Evolutionary conservation across 805 yeast species (phyloP), one percentile per base, ranked within the genome.

Genomic region (Ogataea polymorpha): DNA sequence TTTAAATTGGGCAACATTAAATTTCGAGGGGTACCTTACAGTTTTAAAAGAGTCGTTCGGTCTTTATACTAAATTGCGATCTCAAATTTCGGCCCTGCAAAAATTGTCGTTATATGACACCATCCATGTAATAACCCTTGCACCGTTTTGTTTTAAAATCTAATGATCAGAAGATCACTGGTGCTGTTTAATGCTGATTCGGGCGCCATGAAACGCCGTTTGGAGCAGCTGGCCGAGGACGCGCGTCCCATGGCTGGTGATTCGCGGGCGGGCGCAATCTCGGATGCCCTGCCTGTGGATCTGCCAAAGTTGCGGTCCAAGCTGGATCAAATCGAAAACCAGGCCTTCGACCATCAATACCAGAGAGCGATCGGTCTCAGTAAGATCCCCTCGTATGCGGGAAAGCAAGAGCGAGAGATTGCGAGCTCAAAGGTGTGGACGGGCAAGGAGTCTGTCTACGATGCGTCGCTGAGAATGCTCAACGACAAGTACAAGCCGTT

Each of bases 401-500:
- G 67, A 13, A 70, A 68, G 37, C 72, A 68, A 10, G 50, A 72
- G 1, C 58, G 63, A 33, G 79, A 75, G 2, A 59, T 70, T 8
- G 87, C 87, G 2, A 53, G 63, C 42, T 51, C 76, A 0, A 48
- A 46, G 17, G 82, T 82, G 0, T 82, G 89, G 89, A 65, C 63
- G 0, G 89, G 89, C 0, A 55, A 63, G 4, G 86, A 81, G 46
- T 40, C 59, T 3, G 55, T 55, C 1, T 48, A 61, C 5, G 86
- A 79, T 39, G 60, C 76, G 3, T 65, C 70, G 5, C 53, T 70
- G 24, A 60, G 88, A 27, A 75, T 81, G 84, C 56, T 80, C 6
- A 63, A 70, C 18, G 88, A 82, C 53, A 59, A 67, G 25, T 62
- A 68, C 43, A 72, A 67, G 44, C 79, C 75, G 5, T 43, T 50